These are phyloP conservation scores for Talaromyces sp. DNA, from an alignment of 2,329 filamentous ascomycete species.

Conservation along the genomic window DNA sequence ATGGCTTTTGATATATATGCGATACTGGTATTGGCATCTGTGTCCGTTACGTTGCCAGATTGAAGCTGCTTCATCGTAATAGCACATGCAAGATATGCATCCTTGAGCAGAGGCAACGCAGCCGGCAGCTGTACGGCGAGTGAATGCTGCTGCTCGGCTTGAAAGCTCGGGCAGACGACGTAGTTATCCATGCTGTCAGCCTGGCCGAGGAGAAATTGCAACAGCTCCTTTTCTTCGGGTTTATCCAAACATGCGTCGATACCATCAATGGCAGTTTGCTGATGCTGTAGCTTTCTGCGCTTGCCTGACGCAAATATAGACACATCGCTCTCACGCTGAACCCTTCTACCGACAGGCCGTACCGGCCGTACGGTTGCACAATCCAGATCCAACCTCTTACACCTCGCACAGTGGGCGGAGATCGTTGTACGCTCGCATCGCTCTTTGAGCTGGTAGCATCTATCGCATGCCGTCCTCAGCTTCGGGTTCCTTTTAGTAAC, in stretches of 20 bases:
- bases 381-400: slow-evolving; percentile 5
- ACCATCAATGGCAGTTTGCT: not conserved
- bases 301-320: not conserved
- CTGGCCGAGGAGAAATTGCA: slow-evolving; percentile 14
- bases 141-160: slow-evolving; percentile 9
- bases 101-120: slow-evolving; percentile 9
- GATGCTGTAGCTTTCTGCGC: not conserved
- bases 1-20: slow-evolving; percentile 11
- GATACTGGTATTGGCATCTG: not conserved
- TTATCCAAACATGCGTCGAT: not conserved
- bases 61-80: slow-evolving; percentile 13
- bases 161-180: slow-evolving; percentile 15
- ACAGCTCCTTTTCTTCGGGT: slow-evolving; percentile 12
- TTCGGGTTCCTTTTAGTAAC: slow-evolving; percentile 2
- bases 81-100: slow-evolving; percentile 19
- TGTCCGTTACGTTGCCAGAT: slow-evolving; percentile 1
- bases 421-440: slow-evolving; percentile 12
- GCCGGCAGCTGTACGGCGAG: not conserved
- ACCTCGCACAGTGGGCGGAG: slow-evolving; percentile 5
- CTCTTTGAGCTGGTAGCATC: slow-evolving; percentile 19
- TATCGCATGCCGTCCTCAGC: slow-evolving; percentile 11
- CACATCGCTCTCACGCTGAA: not conserved
- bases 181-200: slow-evolving; percentile 8
- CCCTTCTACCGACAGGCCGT: slow-evolving; percentile 12
- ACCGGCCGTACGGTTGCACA: slow-evolving; percentile 10